Base-by-base conservation (phyloP, 768 basidiomycete species). In the Kwoniella sp. region DNA sequence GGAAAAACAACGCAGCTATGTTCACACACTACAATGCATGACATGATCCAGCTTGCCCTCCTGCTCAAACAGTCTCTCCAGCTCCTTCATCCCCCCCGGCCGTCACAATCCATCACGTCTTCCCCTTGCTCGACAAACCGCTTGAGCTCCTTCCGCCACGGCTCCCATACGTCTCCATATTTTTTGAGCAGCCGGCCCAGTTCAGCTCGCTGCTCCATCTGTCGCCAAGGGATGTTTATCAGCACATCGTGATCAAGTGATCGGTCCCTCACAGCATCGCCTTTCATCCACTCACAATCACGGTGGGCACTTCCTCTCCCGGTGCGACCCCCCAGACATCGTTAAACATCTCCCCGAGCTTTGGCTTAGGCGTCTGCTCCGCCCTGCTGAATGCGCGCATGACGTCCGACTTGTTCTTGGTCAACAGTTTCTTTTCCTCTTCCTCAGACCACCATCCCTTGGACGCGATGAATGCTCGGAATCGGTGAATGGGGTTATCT, bases 191-290 rank as follows among this genome's bases (percentile, higher is more conserved):
- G 77, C 28, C 78, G 62, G 17, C 78, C 77, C 25, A 96, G 79
- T 63, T 95, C 92, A 50, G 83, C 82, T 46, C 86, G 78, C 72
- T 96, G 90, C 72, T 92, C 89, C 62, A 73, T 82, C 90, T 92
- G 63, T 28, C n/a, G 20, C 31, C 31, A 20, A 42, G 15, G 17
- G 8, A 9, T n/a, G 22, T 38, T 8, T n/a, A 42, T 23, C 25
- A 33, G 26, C 40, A 9, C 15, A 8, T 2, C 29, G 27, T 14
- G 10, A 20, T 41, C 12, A 37, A 22, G 19, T 26, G 10, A 36
- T 15, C 22, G 7, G 17, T 34, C 31, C 22, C 11, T 4, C 3
- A n/a, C n/a, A n/a, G n/a, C n/a, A n/a, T n/a, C n/a, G n/a, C n/a
- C n/a, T n/a, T n/a, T n/a, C n/a, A n/a, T n/a, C n/a, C n/a, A 62